Base-by-base conservation (phyloP, 2,329 filamentous ascomycete genomes). In the Clonostachys sp. region DNA sequence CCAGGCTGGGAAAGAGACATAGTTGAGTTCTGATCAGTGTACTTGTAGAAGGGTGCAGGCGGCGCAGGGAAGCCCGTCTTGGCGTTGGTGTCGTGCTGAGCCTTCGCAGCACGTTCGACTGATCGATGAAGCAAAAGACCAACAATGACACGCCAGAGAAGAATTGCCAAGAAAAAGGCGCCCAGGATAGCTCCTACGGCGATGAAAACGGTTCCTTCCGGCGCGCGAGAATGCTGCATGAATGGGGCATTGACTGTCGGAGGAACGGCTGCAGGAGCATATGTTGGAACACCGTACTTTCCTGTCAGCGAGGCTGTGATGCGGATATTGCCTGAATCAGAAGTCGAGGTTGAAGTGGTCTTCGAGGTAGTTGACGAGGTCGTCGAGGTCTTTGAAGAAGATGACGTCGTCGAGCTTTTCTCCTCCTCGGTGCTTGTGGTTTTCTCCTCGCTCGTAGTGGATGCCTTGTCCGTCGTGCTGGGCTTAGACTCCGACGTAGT, bases 141-240 rank as follows among this genome's bases (percentile, higher is more conserved):
- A 50, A 96, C 84, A 48, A 96, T 79, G 45, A 78, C 85, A 51
- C 92, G 89, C 94, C 94, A 99, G 49, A 87, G 76, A 12, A 99
- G 76, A 41, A 97, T 81, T n/a, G 83, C 84, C 9, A 90, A 73
- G 12, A 84, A 89, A 53, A 96, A 81, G 54, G 91, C 86, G 14
- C 89, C 94, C 7, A 99, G 80, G 30, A 90, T 86, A 24, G 91
- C 87, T 42, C 94, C 94, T 2, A 97, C 94, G 18, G 84, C 87
- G 58, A 99, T 99, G 71, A 99, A 99, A 50, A 99, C 87, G 5
- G 92, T 96, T 47, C 94, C 94, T 60, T 97, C 88, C 3, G 94
- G 94, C 12, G 91, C 75, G 46, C 71, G 84, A 1, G 91, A 95
- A 59, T 86, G 84, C 61, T 91, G 86, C 89, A 97, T 96, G 63